phyloP scores from a whole-genome alignment of 169 alveolate species.

The Plasmodium vivax region DNA sequence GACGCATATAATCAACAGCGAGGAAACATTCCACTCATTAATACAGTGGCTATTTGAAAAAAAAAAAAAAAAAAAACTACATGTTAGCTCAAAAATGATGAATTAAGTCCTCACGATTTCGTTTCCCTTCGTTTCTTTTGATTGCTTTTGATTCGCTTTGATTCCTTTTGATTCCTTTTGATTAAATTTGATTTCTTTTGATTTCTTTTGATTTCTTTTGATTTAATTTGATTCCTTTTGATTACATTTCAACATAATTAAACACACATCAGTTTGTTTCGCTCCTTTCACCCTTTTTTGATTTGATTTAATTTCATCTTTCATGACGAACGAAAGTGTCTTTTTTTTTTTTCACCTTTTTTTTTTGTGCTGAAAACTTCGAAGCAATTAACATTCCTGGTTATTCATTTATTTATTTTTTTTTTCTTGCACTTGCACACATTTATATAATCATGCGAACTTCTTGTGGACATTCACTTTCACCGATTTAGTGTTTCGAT shows the following conservation, averaged over 20 bases:
- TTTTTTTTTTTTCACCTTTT: constrained; percentile 1
- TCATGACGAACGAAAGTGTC: constrained; percentile 17
- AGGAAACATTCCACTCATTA: not conserved
- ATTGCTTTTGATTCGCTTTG: not conserved
- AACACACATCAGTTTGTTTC: not conserved
- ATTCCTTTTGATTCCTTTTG: too few species aligned
- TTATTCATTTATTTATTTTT: not conserved
- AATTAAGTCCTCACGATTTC: not conserved
- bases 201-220: too few species aligned
- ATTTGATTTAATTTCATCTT: constrained; percentile 4
- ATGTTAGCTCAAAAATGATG: constrained; percentile 57
- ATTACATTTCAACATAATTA: not conserved
- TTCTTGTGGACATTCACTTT: constrained; percentile 8
- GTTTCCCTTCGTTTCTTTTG: not conserved
- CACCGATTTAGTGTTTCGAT: not conserved
- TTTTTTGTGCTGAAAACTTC: not conserved
- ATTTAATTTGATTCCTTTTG: not conserved
- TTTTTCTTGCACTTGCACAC: not conserved
- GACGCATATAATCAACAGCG: not conserved
- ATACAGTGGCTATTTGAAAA: constrained; percentile 25
- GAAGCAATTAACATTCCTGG: constrained; percentile 14
- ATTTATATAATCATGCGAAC: constrained; percentile 8
- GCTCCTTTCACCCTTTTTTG: not conserved
- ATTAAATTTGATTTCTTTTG: not conserved
- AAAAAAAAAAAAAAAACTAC: constrained; percentile 16